Evolutionary conservation across 78 protist species (phyloP).

Genomic region (Speleostelium caveatum): DNA sequence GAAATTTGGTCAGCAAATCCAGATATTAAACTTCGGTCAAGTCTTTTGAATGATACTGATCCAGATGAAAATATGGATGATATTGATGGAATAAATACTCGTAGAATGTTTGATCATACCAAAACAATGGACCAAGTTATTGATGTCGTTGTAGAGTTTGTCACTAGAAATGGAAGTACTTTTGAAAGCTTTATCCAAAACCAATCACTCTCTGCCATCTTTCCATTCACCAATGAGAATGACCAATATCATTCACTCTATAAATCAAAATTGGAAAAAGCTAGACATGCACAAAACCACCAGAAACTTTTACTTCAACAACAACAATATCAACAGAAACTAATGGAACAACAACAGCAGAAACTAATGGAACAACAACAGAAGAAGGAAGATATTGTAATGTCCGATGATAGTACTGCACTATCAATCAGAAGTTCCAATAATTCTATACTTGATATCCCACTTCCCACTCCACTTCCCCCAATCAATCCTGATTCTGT

Average conservation of each 20-base stretch:
- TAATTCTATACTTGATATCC: slow-evolving; percentile 18
- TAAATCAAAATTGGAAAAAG: slow-evolving; percentile 30
- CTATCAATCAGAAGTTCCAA: background rate
- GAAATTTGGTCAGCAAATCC: slow-evolving; percentile 75
- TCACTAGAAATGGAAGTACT: slow-evolving; percentile 49
- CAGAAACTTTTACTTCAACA: slow-evolving; percentile 8
- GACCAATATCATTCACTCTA: slow-evolving; percentile 13
- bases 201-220: slow-evolving; percentile 27
- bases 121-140: slow-evolving; percentile 60
- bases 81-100: background rate
- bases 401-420: slow-evolving; percentile 15
- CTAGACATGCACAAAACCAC: slow-evolving; percentile 5
- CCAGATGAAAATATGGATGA: slow-evolving; percentile 11
- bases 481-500: slow-evolving; percentile 2
- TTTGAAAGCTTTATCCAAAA: slow-evolving; percentile 50
- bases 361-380: slow-evolving; percentile 46
- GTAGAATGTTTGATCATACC: slow-evolving; percentile 30
- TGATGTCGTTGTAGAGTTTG: slow-evolving; percentile 68
- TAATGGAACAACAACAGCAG: slow-evolving; percentile 10
- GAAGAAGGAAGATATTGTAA: background rate
- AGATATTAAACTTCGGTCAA: slow-evolving; percentile 25
- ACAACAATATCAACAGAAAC: background rate
- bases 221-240: slow-evolving; percentile 26
- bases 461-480: slow-evolving; percentile 34
- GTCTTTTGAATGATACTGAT: slow-evolving; percentile 1